A percentile compares a stretch with the other conserved stretches of the same genome.
These are phyloP conservation scores for Penicillium sp. DNA, from an alignment of 2,329 filamentous ascomycete genomes.

Conservation along the genomic window DNA sequence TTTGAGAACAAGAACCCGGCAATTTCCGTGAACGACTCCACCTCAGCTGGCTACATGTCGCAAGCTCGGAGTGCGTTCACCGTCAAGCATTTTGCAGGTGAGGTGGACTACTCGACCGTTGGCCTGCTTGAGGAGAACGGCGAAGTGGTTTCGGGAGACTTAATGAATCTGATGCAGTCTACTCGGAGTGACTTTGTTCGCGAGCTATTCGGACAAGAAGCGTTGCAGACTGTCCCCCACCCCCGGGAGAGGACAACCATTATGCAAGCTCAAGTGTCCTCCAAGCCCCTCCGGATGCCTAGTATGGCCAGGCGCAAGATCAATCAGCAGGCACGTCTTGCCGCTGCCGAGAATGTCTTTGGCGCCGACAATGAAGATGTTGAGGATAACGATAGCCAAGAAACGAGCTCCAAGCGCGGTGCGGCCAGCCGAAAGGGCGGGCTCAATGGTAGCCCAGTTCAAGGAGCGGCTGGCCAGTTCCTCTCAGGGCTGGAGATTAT, in stretches of 20 bases:
- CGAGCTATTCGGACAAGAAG: slow-evolving; percentile 94
- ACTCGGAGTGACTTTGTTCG: slow-evolving; percentile 87
- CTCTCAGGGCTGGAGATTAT: slow-evolving; percentile 86
- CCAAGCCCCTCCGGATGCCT: slow-evolving; percentile 87
- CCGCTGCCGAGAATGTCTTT: slow-evolving; percentile 20
- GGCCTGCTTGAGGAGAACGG: slow-evolving; percentile 93
- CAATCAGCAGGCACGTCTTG: slow-evolving; percentile 51
- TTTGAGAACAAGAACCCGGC: slow-evolving; percentile 94
- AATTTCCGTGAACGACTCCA: slow-evolving; percentile 75
- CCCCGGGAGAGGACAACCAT: slow-evolving; percentile 87
- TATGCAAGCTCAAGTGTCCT: slow-evolving; percentile 94
- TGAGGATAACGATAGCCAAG: slow-evolving; percentile 38
- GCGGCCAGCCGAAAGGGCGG: slow-evolving; percentile 36
- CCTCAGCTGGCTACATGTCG: slow-evolving; percentile 82
- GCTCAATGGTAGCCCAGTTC: slow-evolving; percentile 51
- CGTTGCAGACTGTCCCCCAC: slow-evolving; percentile 87
- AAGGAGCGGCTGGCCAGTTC: slow-evolving; percentile 92
- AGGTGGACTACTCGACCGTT: slow-evolving; percentile 88
- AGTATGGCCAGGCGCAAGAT: slow-evolving; percentile 85
- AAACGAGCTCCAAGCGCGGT: slow-evolving; percentile 29
- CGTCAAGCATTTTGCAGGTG: slow-evolving; percentile 91
- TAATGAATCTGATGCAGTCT: slow-evolving; percentile 88
- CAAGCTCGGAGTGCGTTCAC: slow-evolving; percentile 78
- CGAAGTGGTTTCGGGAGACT: slow-evolving; percentile 90
- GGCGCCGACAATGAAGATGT: slow-evolving; percentile 40